Evolutionary conservation across 1,139 yeast genomes (phyloP).

Genomic region (Nematodospora anomalae): DNA sequence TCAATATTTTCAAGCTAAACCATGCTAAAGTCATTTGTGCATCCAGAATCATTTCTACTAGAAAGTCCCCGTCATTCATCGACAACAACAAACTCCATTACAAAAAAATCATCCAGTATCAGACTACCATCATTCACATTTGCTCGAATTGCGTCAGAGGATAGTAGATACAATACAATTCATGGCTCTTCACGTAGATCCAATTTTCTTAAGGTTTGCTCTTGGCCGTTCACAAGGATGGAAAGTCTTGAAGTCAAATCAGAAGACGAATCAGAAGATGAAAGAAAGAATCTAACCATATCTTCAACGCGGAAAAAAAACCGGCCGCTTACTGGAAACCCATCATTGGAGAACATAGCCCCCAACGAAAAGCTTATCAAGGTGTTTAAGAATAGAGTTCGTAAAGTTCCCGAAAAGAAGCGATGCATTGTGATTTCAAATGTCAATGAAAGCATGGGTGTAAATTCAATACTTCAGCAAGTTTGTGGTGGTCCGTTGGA

Average conservation of each 20-base stretch:
- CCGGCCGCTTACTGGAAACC: slow-evolving; percentile 14
- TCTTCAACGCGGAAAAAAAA: slow-evolving; percentile 3
- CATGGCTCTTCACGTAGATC: slow-evolving; percentile 10
- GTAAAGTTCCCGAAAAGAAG: not conserved
- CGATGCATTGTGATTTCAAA: slow-evolving; percentile 21
- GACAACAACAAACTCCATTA: slow-evolving; percentile 3
- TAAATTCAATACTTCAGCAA: slow-evolving; percentile 54
- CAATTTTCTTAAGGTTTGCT: slow-evolving; percentile 16
- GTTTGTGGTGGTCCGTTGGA: slow-evolving; percentile 78
- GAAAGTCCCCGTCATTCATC: slow-evolving; percentile 10
- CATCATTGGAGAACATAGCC: slow-evolving; percentile 17
- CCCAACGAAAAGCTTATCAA: slow-evolving; percentile 10
- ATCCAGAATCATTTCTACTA: slow-evolving; percentile 12
- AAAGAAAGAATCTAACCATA: slow-evolving; percentile 5
- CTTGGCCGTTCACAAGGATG: slow-evolving; percentile 16
- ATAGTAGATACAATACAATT: slow-evolving; percentile 6
- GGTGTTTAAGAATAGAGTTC: slow-evolving; percentile 4
- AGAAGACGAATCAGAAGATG: slow-evolving; percentile 9
- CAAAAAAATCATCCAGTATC: slow-evolving; percentile 3
- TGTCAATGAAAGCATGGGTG: slow-evolving; percentile 30
- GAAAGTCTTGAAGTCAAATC: slow-evolving; percentile 10
- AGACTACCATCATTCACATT: slow-evolving; percentile 12
- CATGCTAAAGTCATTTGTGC: slow-evolving; percentile 14
- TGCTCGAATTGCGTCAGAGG: slow-evolving; percentile 5
- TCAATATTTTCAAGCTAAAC: not conserved